Evolutionary conservation across 345 rosid species (phyloP), one percentile per base, ranked within the genome.

Genomic region (Aquilaria yunnanensis): DNA sequence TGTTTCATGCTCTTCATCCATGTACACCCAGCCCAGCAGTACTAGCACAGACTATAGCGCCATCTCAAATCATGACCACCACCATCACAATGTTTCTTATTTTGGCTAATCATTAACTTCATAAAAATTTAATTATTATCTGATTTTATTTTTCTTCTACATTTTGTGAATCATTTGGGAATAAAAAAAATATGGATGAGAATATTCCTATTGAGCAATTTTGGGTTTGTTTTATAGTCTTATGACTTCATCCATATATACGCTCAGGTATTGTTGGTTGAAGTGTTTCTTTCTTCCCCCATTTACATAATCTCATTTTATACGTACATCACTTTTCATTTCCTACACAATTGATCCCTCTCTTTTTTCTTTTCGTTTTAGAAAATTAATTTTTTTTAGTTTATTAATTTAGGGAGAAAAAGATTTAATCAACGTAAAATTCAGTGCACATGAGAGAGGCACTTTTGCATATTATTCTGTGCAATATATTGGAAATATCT

Each of bases 51-150:
- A 84, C 67, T 93, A 78, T 59, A 80, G 76, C 71, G 71, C 77
- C 67, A 85, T 85, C 74, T 77, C 88, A 32, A 83, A 75, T 9
- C 43, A 37, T 37, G 43, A 37, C 2, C 43, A 37, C 2, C 43
- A 37, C 5, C 43, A 37, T 71, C 90, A 85, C 57, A 81, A 89
- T 75, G 77, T 80, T 68, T 70, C 96, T 14, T 89, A 82, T 64
- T 92, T 89, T 67, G 83, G 93, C 62, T 89, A 77, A 74, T 31
- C 12, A 53, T 56, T 73, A 53, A 54, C 49, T 30, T 30, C 13
- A 14, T 32, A 55, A 34, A 60, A 64, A 41, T 14, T 63, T 56
- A 66, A 32, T 32, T 64, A 23, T 32, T 16, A 57, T 32, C 56
- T 53, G 51, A 62, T 72, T 12, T 63, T 52, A 62, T 34, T 72